Base-by-base conservation (phyloP, 1,284 basidiomycete species). In the Puccinia horiana region DNA sequence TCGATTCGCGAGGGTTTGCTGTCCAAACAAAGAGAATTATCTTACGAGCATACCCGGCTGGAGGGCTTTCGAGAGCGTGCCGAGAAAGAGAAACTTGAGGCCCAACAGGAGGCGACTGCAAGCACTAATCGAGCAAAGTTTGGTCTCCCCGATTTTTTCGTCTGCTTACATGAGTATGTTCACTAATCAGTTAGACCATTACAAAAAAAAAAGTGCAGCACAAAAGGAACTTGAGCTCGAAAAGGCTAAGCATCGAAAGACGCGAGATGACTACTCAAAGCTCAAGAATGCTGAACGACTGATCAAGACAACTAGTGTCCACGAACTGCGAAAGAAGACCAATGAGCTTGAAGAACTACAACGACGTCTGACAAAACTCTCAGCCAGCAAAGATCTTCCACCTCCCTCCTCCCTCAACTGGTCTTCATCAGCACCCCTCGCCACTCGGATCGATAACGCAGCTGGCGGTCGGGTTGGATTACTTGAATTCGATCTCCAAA, bases 71-170 rank as follows among this genome's bases (percentile, higher is more conserved):
- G 69, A 69, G 63, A 79, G 70, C 47, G 35, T 5, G 58, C 76
- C 9, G 42, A 79, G 52, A 69, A 52, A 11, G 76, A 79, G n/a
- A 79, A 79, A 79, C 49, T 69, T 54, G 54, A 67, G 65, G 63
- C 76, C 3, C 63, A 69, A 49, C 76, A 79, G 44, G 63, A 69
- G n/a, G 76, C 76, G 14, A 56, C 65, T 37, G 65, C 76, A n/a
- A 76, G 74, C 54, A 44, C 56, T 20, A 79, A 79, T 79, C 76
- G 65, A 26, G 63, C 76, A 26, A 79, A 79, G 65, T 69, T 79
- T 47, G 54, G 44, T 32, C 18, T 47, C 29, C n/a, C 49, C 32
- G 23, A 5, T 2, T 20, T 18, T 42, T 32, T n/a, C 69, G 11
- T n/a, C n/a, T 44, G 8, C 37, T 23, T 20, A 47, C 29, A 14